Evolutionary conservation across 257 asterid species (phyloP), one percentile per base, ranked within the genome.

Genomic region (Nicotiana noctiflora): DNA sequence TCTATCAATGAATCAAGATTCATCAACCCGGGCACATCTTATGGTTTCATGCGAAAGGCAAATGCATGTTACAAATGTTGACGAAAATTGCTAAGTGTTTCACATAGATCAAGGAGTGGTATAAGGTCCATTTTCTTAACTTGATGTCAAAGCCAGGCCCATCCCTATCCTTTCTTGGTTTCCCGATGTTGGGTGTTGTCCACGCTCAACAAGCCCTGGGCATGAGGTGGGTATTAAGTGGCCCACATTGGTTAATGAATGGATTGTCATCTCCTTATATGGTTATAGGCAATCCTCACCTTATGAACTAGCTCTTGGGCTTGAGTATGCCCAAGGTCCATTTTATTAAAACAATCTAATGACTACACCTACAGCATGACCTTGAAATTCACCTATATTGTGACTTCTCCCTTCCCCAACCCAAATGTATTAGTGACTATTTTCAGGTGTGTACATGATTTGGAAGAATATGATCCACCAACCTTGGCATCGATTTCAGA

Each of bases 401-500:
- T 74, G 60, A 49, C 32, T 25, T 25, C 8, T 46, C 25, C 79
- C 19, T 74, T 25, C 27, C 25, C 44, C 23, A 74, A 10, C 37
- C 61, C 40, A 13, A 25, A 46, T 46, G 78, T 72, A 46, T 23
- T 14, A 9, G 49, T 21, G 61, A 59, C 31, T 19, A 9, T 19
- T 19, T 21, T 59, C 31, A 19, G 15, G 65, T 21, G 64, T 59
- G 29, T 4, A 21, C 65, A 19, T 59, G 17, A 59, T 59, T 40
- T 19, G 14, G 65, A 59, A 59, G 27, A 59, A 59, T 21, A 59
- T 19, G 31, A 21, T 59, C 23, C 31, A 49, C 52, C 65, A 80
- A 94, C 99, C 98, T 95, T 85, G 55, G 89, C 88, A 81, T 95
- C 97, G 82, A 92, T 84, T 59, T 95, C 97, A 57, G 90, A 77